Percentiles rank a stretch among this genome's conserved stretches.
phyloP scores from a whole-genome alignment of 2,329 filamentous ascomycete genomes.

The Ophiocordyceps camponoti-floridani region DNA sequence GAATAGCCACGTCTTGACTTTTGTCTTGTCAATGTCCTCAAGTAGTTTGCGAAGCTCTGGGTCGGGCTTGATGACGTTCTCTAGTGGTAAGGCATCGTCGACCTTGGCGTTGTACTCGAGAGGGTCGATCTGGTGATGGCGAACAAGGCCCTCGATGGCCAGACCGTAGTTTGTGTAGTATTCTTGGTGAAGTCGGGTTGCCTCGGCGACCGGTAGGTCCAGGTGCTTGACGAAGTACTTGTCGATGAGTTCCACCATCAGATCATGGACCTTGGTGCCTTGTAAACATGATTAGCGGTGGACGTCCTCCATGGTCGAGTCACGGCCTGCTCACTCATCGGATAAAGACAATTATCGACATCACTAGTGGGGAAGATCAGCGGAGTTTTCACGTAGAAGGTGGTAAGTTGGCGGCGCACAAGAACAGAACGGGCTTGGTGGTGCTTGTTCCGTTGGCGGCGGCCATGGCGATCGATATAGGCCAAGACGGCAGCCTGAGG shows the following conservation, averaged over 20 bases:
- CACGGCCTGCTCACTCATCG: constrained; percentile 44
- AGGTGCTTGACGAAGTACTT: constrained; percentile 50
- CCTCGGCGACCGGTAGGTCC: constrained; percentile 55
- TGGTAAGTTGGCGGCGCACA: constrained; percentile 12
- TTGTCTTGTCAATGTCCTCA: constrained; percentile 62
- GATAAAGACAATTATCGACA: constrained; percentile 96
- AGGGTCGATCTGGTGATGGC: constrained; percentile 88
- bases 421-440: constrained; percentile 23
- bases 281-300: constrained; percentile 11
- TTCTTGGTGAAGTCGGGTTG: constrained; percentile 68
- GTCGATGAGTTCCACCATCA: constrained; percentile 73
- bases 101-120: constrained; percentile 89
- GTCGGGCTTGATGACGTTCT: constrained; percentile 67
- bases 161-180: constrained; percentile 95
- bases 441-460: constrained; percentile 15
- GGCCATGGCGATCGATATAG: constrained; percentile 9
- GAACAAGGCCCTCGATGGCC: constrained; percentile 87
- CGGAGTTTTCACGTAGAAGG: background rate
- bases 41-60: constrained; percentile 58
- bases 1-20: constrained; percentile 82
- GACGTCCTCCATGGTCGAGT: background rate
- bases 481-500: too few species aligned
- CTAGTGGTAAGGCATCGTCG: constrained; percentile 82
- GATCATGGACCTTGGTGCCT: constrained; percentile 64
- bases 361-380: constrained; percentile 44